Conservation (phyloP, 2,329 filamentous ascomycete species). For the Fonsecaea nubica region DNA sequence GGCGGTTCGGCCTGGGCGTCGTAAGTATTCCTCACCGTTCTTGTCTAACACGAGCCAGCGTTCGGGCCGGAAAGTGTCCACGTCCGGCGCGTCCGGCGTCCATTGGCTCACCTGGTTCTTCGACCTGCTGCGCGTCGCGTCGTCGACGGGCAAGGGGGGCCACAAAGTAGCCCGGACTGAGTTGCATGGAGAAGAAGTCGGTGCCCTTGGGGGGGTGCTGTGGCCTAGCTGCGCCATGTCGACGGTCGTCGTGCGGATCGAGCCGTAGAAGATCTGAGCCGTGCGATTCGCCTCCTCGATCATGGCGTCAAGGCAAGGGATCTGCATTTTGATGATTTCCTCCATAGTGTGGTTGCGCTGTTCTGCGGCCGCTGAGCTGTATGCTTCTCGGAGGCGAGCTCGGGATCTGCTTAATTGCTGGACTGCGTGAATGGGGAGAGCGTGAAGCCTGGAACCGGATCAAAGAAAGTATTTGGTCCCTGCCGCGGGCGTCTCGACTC, state of each 20-base stretch:
- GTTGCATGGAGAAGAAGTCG: conserved; percentile 42
- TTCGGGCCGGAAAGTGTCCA: conserved; percentile 48
- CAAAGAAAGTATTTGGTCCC: too few species aligned
- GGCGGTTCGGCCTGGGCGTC: conserved; percentile 37
- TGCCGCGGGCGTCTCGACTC: too few species aligned
- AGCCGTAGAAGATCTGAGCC: conserved; percentile 39
- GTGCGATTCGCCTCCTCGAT: conserved; percentile 56
- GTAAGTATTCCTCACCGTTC: not conserved
- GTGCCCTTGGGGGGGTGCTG: conserved; percentile 49
- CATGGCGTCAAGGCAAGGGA: conserved; percentile 54
- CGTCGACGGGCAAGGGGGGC: conserved; percentile 38
- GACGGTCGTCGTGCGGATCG: conserved; percentile 43
- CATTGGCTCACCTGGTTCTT: conserved; percentile 40
- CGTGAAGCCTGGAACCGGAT: too few species aligned
- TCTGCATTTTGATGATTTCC: conserved; percentile 43
- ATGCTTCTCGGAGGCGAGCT: conserved; percentile 40
- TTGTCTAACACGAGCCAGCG: conserved; percentile 47
- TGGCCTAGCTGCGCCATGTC: conserved; percentile 53
- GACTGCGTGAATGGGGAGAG: too few species aligned
- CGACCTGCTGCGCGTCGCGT: conserved; percentile 43
- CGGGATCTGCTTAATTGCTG: too few species aligned
- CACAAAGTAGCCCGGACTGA: conserved; percentile 35
- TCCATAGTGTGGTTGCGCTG: conserved; percentile 41
- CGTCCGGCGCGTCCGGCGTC: conserved; percentile 38
- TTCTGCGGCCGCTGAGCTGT: conserved; percentile 37